Base-by-base conservation (phyloP, 345 rosid species). In the Pelargonium nanum region DNA sequence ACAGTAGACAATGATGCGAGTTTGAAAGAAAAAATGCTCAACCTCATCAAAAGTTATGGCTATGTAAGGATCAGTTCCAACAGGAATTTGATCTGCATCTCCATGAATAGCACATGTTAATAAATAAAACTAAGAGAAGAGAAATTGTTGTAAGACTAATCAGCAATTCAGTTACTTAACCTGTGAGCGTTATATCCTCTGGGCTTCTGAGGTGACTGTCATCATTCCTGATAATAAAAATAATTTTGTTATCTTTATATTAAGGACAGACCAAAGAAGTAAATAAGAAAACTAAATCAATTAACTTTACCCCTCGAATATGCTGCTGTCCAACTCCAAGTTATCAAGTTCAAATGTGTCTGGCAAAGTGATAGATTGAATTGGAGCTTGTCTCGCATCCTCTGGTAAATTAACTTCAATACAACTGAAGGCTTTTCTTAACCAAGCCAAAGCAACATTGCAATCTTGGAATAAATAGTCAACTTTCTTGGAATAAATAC, bases 401-500 rank as follows among this genome's bases (percentile, higher is more conserved):
- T 89, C 89, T 0, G 94, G 86, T 70, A 89, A 70, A 70, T 83
- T 80, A 66, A 89, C 76, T 61, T 87, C 68, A 9, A 67, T 26
- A 12, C 83, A 53, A 61, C 75, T n/a, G 34, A 79, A 83, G 17
- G 84, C 79, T 75, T 83, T 89, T 21, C 61, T 75, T 9, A 93
- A 70, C 53, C 80, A 77, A 65, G 70, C 53, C 44, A 75, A 69
- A 19, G 72, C 58, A 40, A 70, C 67, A 57, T 72, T 76, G 22
- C 87, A 93, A 60, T 93, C 99, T 32, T 79, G 83, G 64, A 61
- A 73, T n/a, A 89, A 85, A 63, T 85, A 93, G 40, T 93, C 95
- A 13, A 90, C 92, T 74, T 93, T 81, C 83, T 84, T 89, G 1
- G 96, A 80, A 66, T 87, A 93, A 61, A 93, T 90, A 50, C 95